Evolutionary conservation across 495 filamentous ascomycete species (phyloP).

Genomic region (Lophium mytilinum): DNA sequence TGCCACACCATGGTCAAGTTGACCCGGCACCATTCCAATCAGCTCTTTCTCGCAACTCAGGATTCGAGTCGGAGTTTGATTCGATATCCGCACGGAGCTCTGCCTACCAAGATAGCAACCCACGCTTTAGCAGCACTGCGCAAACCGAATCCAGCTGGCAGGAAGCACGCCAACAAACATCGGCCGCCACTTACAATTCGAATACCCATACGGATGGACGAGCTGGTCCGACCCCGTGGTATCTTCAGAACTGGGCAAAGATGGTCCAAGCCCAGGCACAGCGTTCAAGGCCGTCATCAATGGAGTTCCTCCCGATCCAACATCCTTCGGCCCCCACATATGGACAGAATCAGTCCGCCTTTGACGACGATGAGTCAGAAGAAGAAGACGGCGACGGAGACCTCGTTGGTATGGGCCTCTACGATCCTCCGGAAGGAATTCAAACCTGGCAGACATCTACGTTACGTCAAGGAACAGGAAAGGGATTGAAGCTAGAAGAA

Average conservation of each 20-base stretch:
- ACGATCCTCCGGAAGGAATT: conserved; percentile 56
- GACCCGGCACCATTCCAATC: conserved; percentile 2
- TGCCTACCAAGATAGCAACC: conserved; percentile 1
- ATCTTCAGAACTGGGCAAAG: conserved; percentile 19
- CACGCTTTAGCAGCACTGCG: not conserved
- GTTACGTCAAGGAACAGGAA: conserved; percentile 41
- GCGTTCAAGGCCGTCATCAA: conserved; percentile 6
- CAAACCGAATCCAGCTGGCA: conserved; percentile 9
- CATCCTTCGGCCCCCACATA: conserved; percentile 10
- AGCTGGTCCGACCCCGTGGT: conserved; percentile 21
- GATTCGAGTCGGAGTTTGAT: conserved; percentile 17
- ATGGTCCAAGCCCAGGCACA: conserved; percentile 13
- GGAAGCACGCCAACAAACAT: not conserved
- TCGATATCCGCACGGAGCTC: conserved; percentile 19
- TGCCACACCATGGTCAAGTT: not conserved
- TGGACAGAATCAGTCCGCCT: not conserved
- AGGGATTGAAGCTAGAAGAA: conserved; percentile 76
- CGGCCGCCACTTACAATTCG: conserved; percentile 4
- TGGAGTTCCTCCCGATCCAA: conserved; percentile 24
- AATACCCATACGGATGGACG: conserved; percentile 12
- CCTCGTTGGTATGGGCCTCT: conserved; percentile 75
- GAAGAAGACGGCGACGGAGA: conserved; percentile 40
- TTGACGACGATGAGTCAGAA: conserved; percentile 8
- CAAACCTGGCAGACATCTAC: conserved; percentile 29
- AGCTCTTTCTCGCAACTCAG: conserved; percentile 7